These are phyloP conservation scores for Leishmania aethiopica DNA, from an alignment of 208 protist genomes.

Conservation along the genomic window DNA sequence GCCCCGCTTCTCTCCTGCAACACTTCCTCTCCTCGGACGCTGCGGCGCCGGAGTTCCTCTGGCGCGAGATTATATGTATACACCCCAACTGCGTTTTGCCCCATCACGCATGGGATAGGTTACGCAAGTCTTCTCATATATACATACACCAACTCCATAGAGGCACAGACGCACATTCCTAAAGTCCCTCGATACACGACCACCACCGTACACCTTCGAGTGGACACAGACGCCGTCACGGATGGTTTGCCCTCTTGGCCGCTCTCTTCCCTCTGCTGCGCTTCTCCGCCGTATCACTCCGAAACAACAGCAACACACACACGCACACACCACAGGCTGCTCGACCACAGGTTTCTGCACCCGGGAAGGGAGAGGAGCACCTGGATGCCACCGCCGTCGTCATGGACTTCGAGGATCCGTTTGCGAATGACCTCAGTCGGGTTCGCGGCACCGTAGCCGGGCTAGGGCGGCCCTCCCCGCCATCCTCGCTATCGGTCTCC, in stretches of 20 bases:
- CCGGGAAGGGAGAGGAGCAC: not conserved
- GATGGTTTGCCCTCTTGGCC: not conserved
- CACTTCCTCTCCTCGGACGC: not conserved
- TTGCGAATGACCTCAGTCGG: constrained; percentile 57
- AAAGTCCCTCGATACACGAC: not conserved
- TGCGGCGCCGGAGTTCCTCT: not conserved
- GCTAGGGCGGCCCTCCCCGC: constrained; percentile 16
- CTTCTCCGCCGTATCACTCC: too few species aligned
- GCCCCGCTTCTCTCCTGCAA: not conserved
- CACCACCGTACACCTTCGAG: not conserved
- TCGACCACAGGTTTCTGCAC: not conserved
- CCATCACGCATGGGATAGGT: not conserved
- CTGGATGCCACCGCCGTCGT: constrained; percentile 1
- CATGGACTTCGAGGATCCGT: constrained; percentile 78
- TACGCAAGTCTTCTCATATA: not conserved
- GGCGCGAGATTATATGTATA: not conserved
- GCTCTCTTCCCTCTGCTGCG: not conserved
- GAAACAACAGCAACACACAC: not conserved
- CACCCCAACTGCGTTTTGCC: not conserved
- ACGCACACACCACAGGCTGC: not conserved
- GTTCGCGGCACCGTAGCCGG: constrained; percentile 20
- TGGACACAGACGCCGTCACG: not conserved
- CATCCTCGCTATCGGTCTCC: constrained; percentile 6
- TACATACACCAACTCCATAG: not conserved
- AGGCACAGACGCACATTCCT: not conserved